Evolutionary conservation across 192 early-diverging fungal species (phyloP).

Genomic region (Podila clonocystis): DNA sequence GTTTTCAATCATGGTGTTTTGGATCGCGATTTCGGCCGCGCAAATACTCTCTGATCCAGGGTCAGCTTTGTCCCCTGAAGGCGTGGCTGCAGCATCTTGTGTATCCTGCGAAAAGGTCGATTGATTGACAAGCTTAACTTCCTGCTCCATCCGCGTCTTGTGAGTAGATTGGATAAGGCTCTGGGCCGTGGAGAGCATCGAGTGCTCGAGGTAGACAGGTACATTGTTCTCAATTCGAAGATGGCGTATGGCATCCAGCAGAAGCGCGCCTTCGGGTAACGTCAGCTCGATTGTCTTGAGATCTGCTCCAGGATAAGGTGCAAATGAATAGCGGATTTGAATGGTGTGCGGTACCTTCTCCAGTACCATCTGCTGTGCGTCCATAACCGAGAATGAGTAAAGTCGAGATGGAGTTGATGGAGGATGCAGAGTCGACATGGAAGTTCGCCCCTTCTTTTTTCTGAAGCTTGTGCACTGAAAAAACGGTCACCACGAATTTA

Average conservation of each 20-base stretch:
- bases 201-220: constrained; percentile 57
- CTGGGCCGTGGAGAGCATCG: constrained; percentile 55
- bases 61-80: not conserved
- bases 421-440: not conserved
- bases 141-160: constrained; percentile 17
- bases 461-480: too few species aligned
- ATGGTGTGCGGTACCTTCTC: constrained; percentile 48
- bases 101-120: constrained; percentile 1
- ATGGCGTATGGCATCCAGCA: constrained; percentile 55
- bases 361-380: constrained; percentile 34
- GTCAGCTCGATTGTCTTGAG: constrained; percentile 30
- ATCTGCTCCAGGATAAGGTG: constrained; percentile 42
- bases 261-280: constrained; percentile 51
- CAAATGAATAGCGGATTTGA: constrained; percentile 32
- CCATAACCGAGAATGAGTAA: constrained; percentile 10
- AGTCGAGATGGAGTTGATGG: too few species aligned
- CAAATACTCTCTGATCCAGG: not conserved
- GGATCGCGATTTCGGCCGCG: constrained; percentile 11
- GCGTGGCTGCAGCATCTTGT: not conserved
- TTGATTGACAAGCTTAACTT: constrained; percentile 18
- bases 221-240: constrained; percentile 52
- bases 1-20: constrained; percentile 43
- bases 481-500: not conserved
- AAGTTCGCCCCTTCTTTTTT: too few species aligned
- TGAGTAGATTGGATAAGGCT: constrained; percentile 49